Conservation (phyloP, 1,139 yeast genomes). For the Debaryomyces sp. region DNA sequence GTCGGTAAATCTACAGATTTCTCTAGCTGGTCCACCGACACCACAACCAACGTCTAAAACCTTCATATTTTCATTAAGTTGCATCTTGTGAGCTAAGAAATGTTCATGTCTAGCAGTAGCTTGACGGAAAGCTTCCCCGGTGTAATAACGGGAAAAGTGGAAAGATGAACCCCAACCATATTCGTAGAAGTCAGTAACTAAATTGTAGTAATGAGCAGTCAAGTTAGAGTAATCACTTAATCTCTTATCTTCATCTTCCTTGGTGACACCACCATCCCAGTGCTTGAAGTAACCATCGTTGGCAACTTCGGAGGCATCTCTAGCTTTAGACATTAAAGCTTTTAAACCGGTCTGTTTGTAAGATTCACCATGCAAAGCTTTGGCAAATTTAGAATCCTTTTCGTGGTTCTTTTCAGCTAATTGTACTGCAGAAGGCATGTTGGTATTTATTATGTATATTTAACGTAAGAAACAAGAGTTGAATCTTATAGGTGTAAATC, state of each 20-base stretch:
- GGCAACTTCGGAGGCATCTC: slow-evolving; percentile 83
- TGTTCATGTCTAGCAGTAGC: slow-evolving; percentile 98
- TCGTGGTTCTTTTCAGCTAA: slow-evolving; percentile 43
- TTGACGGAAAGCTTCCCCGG: slow-evolving; percentile 91
- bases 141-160: slow-evolving; percentile 93
- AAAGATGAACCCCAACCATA: slow-evolving; percentile 99
- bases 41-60: slow-evolving; percentile 99
- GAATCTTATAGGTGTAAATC: not conserved
- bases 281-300: slow-evolving; percentile 91
- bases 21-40: slow-evolving; percentile 99
- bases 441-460: not conserved
- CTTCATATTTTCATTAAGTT: slow-evolving; percentile 73
- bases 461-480: not conserved
- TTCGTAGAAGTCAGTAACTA: slow-evolving; percentile 96
- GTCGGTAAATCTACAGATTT: slow-evolving; percentile 88
- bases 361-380: slow-evolving; percentile 83
- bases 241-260: slow-evolving; percentile 74
- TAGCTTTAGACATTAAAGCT: slow-evolving; percentile 74
- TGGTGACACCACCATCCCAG: slow-evolving; percentile 90
- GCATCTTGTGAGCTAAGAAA: slow-evolving; percentile 86
- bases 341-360: slow-evolving; percentile 69
- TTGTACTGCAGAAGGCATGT: slow-evolving; percentile 16
- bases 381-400: slow-evolving; percentile 67
- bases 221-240: slow-evolving; percentile 83
- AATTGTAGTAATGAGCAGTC: slow-evolving; percentile 94